These are phyloP conservation scores for Phalaenopsis equestris DNA, from an alignment of 106 monocot genomes.

Conservation along the genomic window DNA sequence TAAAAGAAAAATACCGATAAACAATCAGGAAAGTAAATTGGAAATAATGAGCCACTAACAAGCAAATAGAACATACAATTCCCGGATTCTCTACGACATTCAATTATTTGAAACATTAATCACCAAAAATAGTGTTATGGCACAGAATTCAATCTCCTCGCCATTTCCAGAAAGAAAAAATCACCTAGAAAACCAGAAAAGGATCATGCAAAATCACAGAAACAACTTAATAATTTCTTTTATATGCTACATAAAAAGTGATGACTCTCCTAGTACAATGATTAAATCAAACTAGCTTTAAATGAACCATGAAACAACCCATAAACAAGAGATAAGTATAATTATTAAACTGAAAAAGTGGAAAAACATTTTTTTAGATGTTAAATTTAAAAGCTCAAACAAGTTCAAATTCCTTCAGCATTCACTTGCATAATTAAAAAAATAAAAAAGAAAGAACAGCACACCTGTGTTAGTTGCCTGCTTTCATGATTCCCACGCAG, in stretches of 20 bases:
- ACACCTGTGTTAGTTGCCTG: slow-evolving; percentile 94
- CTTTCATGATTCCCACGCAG: slow-evolving; percentile 98
- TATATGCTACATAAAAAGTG: background rate
- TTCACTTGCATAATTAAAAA: background rate
- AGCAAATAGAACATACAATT: background rate
- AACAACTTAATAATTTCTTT: background rate
- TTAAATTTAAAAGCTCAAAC: background rate
- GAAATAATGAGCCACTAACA: background rate
- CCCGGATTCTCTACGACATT: background rate
- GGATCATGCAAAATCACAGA: background rate
- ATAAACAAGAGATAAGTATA: background rate
- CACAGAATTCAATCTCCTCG: background rate
- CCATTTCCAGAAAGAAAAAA: background rate
- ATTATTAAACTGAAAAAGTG: background rate
- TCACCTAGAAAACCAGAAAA: background rate
- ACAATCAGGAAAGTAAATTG: background rate
- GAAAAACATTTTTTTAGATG: background rate
- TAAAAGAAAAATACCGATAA: background rate
- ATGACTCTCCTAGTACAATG: background rate
- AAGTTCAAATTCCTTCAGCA: background rate
- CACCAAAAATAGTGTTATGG: background rate
- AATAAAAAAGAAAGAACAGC: background rate
- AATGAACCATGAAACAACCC: background rate
- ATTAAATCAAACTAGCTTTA: background rate
- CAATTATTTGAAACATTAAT: background rate